phyloP scores from a whole-genome alignment of 108 stramenopile genomes.

The Fragilariopsis cylindrus region DNA sequence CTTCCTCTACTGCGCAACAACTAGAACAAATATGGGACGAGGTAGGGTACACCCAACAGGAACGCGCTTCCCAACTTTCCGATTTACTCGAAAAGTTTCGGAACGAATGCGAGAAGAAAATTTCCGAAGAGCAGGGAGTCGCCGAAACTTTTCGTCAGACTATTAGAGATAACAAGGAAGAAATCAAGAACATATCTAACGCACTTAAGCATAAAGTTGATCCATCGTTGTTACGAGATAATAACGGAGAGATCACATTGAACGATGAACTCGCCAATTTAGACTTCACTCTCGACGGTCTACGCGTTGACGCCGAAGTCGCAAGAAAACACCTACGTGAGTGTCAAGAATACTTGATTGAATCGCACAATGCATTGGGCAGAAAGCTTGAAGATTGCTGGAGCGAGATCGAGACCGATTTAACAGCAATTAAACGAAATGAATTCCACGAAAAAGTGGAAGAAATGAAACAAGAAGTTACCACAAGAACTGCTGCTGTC shows the following conservation, averaged over 20 bases:
- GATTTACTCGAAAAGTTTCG: slow-evolving; percentile 64
- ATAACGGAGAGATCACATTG: slow-evolving; percentile 37
- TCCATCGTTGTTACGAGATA: slow-evolving; percentile 43
- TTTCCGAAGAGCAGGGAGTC: slow-evolving; percentile 68
- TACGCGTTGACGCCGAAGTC: slow-evolving; percentile 37
- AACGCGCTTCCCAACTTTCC: slow-evolving; percentile 72
- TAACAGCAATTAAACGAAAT: slow-evolving; percentile 55
- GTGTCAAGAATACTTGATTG: slow-evolving; percentile 51
- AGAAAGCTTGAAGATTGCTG: slow-evolving; percentile 52
- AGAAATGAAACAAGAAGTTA: slow-evolving; percentile 71
- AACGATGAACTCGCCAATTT: slow-evolving; percentile 67
- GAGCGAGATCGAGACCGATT: slow-evolving; percentile 64
- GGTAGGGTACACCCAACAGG: slow-evolving; percentile 80
- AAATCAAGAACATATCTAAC: slow-evolving; percentile 44
- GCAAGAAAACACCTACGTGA: slow-evolving; percentile 57
- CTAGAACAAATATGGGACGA: slow-evolving; percentile 82
- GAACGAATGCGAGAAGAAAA: slow-evolving; percentile 69
- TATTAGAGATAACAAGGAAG: slow-evolving; percentile 62
- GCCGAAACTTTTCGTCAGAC: slow-evolving; percentile 79
- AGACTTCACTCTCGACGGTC: slow-evolving; percentile 54
- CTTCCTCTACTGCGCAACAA: slow-evolving; percentile 61
- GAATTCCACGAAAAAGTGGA: slow-evolving; percentile 62
- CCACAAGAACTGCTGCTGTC: slow-evolving; percentile 61
- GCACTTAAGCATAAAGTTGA: slow-evolving; percentile 58
- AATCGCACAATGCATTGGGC: slow-evolving; percentile 66